Evolutionary conservation across 2,329 filamentous ascomycete species (phyloP).

Genomic region (Hymenoscyphus infarciens): DNA sequence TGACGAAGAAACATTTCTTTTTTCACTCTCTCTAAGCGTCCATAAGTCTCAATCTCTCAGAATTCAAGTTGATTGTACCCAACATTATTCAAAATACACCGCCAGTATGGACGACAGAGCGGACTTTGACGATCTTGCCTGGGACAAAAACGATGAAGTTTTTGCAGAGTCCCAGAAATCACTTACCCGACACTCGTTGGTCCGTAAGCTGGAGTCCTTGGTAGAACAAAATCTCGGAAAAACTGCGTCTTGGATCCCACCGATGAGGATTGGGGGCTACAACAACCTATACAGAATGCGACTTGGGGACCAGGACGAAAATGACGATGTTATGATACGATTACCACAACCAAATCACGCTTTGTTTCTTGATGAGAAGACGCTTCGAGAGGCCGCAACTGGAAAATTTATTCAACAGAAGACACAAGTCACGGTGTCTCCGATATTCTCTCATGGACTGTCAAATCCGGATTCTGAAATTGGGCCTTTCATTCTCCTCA

Average conservation of each 20-base stretch:
- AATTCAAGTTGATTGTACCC: too few relatives aligned
- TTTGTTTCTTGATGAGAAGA: constrained; percentile 22
- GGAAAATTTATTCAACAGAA: constrained; percentile 17
- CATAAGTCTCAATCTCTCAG: too few relatives aligned
- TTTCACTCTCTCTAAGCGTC: too few relatives aligned
- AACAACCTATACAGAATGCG: constrained; percentile 21
- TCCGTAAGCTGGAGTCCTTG: constrained; percentile 14
- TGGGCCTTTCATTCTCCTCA: constrained; percentile 20
- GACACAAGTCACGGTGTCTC: constrained; percentile 19
- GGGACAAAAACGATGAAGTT: constrained; percentile 26
- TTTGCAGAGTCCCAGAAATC: constrained; percentile 19
- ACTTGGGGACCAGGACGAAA: constrained; percentile 17
- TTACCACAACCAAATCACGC: constrained; percentile 15
- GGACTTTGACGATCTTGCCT: constrained; percentile 25
- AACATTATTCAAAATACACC: neutral
- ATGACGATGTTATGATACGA: constrained; percentile 15
- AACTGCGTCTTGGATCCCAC: constrained; percentile 16
- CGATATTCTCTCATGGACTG: constrained; percentile 15
- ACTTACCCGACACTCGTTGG: constrained; percentile 13
- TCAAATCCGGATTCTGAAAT: constrained; percentile 11
- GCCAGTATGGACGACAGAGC: constrained; percentile 8
- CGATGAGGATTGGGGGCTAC: neutral
- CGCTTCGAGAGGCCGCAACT: constrained; percentile 17
- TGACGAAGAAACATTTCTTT: too few relatives aligned
- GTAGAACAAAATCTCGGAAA: constrained; percentile 21